These are phyloP conservation scores for Boletus holoroseus DNA, from an alignment of 1,284 basidiomycete species.

Conservation along the genomic window DNA sequence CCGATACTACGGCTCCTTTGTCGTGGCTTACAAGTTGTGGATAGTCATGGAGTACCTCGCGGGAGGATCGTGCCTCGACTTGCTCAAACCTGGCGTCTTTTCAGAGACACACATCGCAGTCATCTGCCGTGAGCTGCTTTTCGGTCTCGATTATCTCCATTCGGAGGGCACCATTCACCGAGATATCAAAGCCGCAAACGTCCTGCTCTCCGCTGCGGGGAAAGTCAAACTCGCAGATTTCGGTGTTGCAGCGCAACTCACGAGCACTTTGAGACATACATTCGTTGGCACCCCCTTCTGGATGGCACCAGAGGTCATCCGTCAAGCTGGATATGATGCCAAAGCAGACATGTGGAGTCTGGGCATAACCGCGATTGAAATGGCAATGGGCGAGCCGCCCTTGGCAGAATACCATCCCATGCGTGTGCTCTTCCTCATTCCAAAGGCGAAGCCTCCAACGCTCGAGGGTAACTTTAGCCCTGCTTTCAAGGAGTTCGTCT, in stretches of 20 bases:
- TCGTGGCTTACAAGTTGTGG: slow-evolving; percentile 96
- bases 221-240: slow-evolving; percentile 98
- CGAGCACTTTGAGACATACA: slow-evolving; percentile 83
- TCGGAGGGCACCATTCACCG: slow-evolving; percentile 94
- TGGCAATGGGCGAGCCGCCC: slow-evolving; percentile 93
- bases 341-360: slow-evolving; percentile 97
- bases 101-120: slow-evolving; percentile 92
- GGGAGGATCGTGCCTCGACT: slow-evolving; percentile 95
- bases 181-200: slow-evolving; percentile 98
- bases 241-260: slow-evolving; percentile 91
- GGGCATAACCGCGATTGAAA: slow-evolving; percentile 94
- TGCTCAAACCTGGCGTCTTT: slow-evolving; percentile 88
- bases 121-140: slow-evolving; percentile 86
- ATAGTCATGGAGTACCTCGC: slow-evolving; percentile 99
- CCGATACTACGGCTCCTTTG: slow-evolving; percentile 94
- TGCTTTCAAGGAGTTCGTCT: slow-evolving; percentile 91
- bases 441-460: slow-evolving; percentile 89
- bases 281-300: slow-evolving; percentile 96
- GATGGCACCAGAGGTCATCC: slow-evolving; percentile 98
- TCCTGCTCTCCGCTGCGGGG: slow-evolving; percentile 84
- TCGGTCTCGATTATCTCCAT: slow-evolving; percentile 95
- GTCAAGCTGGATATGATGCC: slow-evolving; percentile 93
- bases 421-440: slow-evolving; percentile 93
- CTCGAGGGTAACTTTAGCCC: slow-evolving; percentile 81
- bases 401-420: slow-evolving; percentile 93